These are phyloP conservation scores for Cupressus sempervirens DNA, from an alignment of 75 land plant species.

Conservation along the genomic window DNA sequence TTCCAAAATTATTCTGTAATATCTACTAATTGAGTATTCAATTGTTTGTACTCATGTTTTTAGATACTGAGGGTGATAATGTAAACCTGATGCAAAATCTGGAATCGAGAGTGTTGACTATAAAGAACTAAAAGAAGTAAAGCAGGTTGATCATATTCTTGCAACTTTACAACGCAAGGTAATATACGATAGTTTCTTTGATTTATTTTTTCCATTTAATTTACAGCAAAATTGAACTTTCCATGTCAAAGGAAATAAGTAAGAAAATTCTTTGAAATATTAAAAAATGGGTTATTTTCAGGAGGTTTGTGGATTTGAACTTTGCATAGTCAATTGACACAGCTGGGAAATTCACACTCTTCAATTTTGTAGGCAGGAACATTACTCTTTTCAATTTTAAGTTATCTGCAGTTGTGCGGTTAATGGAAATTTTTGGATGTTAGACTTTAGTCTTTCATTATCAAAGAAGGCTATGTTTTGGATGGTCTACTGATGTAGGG, in stretches of 20 bases:
- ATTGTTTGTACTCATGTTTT: not conserved
- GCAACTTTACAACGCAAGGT: slow-evolving; percentile 82
- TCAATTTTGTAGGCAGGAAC: not conserved
- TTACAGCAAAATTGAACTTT: not conserved
- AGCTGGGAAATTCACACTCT: not conserved
- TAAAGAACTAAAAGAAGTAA: slow-evolving; percentile 86
- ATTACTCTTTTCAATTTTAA: not conserved
- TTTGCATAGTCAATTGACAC: not conserved
- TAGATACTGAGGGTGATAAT: slow-evolving; percentile 49
- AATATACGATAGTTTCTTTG: not conserved
- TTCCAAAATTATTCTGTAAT: not conserved
- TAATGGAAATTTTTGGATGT: not conserved
- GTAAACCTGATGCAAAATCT: slow-evolving; percentile 35
- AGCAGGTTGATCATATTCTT: slow-evolving; percentile 81
- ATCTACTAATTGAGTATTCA: not conserved
- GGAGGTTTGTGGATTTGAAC: not conserved
- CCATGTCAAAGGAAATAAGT: not conserved
- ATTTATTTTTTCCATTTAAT: not conserved
- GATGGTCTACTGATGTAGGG: not conserved
- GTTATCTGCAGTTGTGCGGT: not conserved
- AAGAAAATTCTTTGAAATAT: not conserved
- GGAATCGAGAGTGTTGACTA: slow-evolving; percentile 52
- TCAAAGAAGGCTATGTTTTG: not conserved
- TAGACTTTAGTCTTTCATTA: not conserved
- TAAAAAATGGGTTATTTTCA: not conserved